Evolutionary conservation across 2,329 filamentous ascomycete species (phyloP), one percentile per base, ranked within the genome.

Genomic region (Podosphaera xanthii): DNA sequence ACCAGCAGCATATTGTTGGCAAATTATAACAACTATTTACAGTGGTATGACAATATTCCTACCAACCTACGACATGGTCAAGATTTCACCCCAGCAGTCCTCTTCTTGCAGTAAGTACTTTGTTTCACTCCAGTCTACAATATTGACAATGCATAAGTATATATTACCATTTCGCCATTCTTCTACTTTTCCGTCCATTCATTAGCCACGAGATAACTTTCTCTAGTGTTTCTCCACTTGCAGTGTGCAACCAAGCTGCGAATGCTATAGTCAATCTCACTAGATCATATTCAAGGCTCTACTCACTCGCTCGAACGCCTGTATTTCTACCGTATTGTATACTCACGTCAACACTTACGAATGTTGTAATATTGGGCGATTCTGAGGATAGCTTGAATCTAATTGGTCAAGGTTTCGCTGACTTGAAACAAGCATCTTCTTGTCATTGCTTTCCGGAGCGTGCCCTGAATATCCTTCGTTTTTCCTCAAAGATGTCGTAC

Each of bases 141-240:
- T 4, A 33, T 60, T 61, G 36, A 61, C 6, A n/a, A 57, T 6
- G 22, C 8, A 10, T 4, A 60, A 83, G 80, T 68, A 83, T 86
- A 81, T 81, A 85, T 62, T 84, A 85, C 66, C 78, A 86, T 65
- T 83, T 82, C 62, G 77, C 80, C 36, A 82, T 83, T n/a, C 69
- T 85, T 0, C 76, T 87, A n/a, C 76, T 89, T 1, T 88, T 88
- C 67, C 76, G 85, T 5, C 85, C 85, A 0, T 74, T 88, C 44
- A 65, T 68, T 52, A 68, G 67, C 55, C 61, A 69, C 9, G 49
- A 63, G 10, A 62, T 69, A 5, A 54, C 62, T 3, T 63, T 62
- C 2, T 67, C 67, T 0, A 53, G 61, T 6, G 61, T 69, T 4
- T 67, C 63, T 3, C 68, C 69, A 0, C 61, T 63, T 2, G 65